phyloP scores from a whole-genome alignment of 106 monocot species.

The Acorus gramineus region DNA sequence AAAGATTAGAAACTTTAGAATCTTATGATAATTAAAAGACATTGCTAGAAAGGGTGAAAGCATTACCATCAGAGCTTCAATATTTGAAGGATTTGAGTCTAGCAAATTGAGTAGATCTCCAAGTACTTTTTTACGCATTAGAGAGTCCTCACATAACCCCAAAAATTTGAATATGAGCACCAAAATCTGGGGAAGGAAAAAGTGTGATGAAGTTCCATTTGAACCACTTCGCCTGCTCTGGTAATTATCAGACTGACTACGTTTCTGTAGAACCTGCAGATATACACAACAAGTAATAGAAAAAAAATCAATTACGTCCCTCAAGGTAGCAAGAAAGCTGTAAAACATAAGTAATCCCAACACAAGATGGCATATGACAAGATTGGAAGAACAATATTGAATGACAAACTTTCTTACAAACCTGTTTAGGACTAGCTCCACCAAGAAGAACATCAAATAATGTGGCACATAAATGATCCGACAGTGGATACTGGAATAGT shows the following conservation, averaged over 20 bases:
- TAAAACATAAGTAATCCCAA: neutral
- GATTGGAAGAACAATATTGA: neutral
- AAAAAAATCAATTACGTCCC: neutral
- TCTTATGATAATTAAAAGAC: neutral
- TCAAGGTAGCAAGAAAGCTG: neutral
- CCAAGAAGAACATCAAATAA: slow-evolving; percentile 99
- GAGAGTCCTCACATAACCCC: slow-evolving; percentile 48
- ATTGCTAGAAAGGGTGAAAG: neutral
- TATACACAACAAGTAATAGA: slow-evolving; percentile 4
- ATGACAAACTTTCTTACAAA: slow-evolving; percentile 8
- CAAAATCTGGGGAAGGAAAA: slow-evolving; percentile 78
- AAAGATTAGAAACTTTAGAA: slow-evolving; percentile 1
- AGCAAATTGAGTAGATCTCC: slow-evolving; percentile 67
- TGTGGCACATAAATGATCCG: slow-evolving; percentile 87
- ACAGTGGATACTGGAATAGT: slow-evolving; percentile 70
- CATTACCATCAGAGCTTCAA: slow-evolving; percentile 83
- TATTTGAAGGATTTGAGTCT: slow-evolving; percentile 82
- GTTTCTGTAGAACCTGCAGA: slow-evolving; percentile 74
- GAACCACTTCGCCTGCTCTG: slow-evolving; percentile 35
- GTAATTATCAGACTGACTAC: slow-evolving; percentile 29
- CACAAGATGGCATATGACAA: neutral
- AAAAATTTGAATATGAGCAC: slow-evolving; percentile 82
- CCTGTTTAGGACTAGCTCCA: slow-evolving; percentile 99
- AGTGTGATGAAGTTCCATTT: slow-evolving; percentile 33
- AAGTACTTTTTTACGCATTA: slow-evolving; percentile 57